Conservation (phyloP, 306 rosid genomes). For the Trichosanthes truncata region DNA sequence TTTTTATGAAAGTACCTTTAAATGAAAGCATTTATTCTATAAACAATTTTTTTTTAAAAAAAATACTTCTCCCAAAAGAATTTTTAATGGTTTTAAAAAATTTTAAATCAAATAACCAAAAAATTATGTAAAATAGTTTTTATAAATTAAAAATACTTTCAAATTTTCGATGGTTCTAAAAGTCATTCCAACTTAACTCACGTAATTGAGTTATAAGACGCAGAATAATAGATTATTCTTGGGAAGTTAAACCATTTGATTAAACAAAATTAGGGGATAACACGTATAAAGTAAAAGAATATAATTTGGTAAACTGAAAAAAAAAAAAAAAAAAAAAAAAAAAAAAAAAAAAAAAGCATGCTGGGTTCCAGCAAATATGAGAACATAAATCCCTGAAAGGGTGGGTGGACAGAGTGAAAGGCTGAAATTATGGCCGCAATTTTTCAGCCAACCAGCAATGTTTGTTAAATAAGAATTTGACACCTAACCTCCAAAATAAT, state of each 20-base stretch:
- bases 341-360: not conserved
- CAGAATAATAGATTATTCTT: not conserved
- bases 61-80: too few relatives aligned
- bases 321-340: not conserved
- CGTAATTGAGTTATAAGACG: not conserved
- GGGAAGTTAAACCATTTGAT: not conserved
- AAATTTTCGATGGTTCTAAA: too few relatives aligned
- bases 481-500: not conserved
- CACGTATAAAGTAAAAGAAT: not conserved
- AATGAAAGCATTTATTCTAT: too few relatives aligned
- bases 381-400: not conserved
- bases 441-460: not conserved
- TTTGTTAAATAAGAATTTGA: not conserved
- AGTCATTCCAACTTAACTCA: not conserved
- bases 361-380: not conserved
- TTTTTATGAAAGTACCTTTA: too few relatives aligned
- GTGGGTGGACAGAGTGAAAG: not conserved
- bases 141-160: too few relatives aligned
- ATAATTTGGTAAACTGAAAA: not conserved
- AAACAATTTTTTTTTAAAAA: too few relatives aligned
- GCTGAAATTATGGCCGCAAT: not conserved
- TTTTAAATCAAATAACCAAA: too few relatives aligned
- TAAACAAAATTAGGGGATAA: not conserved
- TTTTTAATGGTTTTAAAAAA: too few relatives aligned
- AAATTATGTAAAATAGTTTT: too few relatives aligned